Percentiles rank a stretch among this genome's conserved stretches.
Conservation (phyloP, 257 asterid genomes). For the Solanum rostratum region DNA sequence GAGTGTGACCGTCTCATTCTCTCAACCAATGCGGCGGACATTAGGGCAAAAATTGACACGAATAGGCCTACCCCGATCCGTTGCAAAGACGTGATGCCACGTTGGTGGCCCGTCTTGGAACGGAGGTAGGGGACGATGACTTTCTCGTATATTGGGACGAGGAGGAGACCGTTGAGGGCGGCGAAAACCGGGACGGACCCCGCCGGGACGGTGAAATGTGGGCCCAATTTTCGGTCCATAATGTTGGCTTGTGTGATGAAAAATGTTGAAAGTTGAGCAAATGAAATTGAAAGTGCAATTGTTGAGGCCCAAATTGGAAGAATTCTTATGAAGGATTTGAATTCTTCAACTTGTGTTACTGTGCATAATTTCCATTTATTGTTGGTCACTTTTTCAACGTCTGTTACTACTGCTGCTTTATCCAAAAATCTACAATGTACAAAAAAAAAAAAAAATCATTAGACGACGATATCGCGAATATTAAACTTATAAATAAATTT, state of each 20-base stretch:
- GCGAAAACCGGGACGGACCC: constrained; percentile 57
- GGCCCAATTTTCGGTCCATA: constrained; percentile 38
- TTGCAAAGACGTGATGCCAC: constrained; percentile 60
- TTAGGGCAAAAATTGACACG: constrained; percentile 53
- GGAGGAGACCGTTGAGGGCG: constrained; percentile 46
- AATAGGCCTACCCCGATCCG: constrained; percentile 63
- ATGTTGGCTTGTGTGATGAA: constrained; percentile 50
- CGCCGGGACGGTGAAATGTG: constrained; percentile 34
- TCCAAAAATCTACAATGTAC: constrained; percentile 37
- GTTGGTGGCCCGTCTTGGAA: constrained; percentile 42
- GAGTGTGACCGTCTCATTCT: constrained; percentile 19
- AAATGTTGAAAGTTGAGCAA: constrained; percentile 63
- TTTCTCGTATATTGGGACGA: constrained; percentile 60
- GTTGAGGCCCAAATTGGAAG: constrained; percentile 68
- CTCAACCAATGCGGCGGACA: constrained; percentile 59
- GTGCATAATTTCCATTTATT: constrained; percentile 56
- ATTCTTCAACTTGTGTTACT: constrained; percentile 65
- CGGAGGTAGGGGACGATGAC: constrained; percentile 42
- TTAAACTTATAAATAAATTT: fast-evolving
- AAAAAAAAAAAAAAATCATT: not conserved
- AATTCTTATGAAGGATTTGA: constrained; percentile 48
- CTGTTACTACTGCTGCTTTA: constrained; percentile 45
- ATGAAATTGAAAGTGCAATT: constrained; percentile 62
- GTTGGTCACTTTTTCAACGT: constrained; percentile 11
- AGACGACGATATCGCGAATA: not conserved